Base-by-base conservation (phyloP, 257 asterid genomes). In the Penstemon newberryi region DNA sequence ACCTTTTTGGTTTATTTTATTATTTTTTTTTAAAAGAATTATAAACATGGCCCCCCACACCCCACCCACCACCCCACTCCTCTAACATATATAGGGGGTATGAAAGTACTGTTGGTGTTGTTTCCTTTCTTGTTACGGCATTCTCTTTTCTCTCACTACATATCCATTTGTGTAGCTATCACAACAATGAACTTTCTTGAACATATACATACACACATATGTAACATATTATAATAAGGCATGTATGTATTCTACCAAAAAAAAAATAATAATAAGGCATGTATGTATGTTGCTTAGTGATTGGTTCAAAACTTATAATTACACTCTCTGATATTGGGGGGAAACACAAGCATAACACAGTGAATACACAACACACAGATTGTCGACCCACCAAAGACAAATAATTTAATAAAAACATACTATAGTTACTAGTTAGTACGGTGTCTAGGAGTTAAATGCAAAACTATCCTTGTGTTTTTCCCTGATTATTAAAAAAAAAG, bases 111-210 rank as follows among this genome's bases (percentile, higher is more conserved):
- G 73, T 19, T 71, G 43, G 73, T 79, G 76, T 66, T 70, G 80
- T 83, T 85, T 85, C 88, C 96, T 85, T 85, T 85, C 83, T 79
- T 75, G 82, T 82, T 84, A 87, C 90, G 91, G 88, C 92, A 82
- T 79, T 82, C 84, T 62, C 56, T 76, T 69, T 66, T 77, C 80
- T 78, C 82, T 58, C 83, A 75, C 80, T 65, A 60, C 71, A 65
- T 69, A 79, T 67, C 77, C 81, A 78, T 66, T 73, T 82, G 43
- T 72, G 80, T 78, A 61, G 65, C 85, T 66, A 72, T 80, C 86
- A 78, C 5, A 50, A 68, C 68, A 45, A 42, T 47, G n/a, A 60
- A 39, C 57, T 53, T 58, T 77, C 56, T 43, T 38, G 7, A 66
- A 60, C 65, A 56, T 67, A 25, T 41, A 70, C 59, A 61, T 66